phyloP scores from a whole-genome alignment of 2,329 filamentous ascomycete species.

The Orbilia javanica region DNA sequence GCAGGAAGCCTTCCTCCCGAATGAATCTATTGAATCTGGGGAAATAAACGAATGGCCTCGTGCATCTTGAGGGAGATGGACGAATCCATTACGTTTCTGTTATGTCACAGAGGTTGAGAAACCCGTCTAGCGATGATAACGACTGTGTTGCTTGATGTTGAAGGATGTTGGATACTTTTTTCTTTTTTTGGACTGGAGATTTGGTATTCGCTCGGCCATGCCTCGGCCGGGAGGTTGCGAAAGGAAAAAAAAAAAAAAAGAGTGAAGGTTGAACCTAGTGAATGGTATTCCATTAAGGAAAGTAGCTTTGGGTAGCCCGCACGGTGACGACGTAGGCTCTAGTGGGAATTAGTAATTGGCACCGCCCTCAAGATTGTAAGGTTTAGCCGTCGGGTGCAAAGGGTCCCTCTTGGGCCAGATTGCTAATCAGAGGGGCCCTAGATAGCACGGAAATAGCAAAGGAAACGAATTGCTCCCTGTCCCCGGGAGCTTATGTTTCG shows the following conservation, averaged over 20 bases:
- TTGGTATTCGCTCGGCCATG: conserved; percentile 21
- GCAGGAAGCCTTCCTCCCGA: conserved; percentile 31
- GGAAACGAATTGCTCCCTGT: not conserved
- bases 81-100: conserved; percentile 56
- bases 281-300: not conserved
- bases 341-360: conserved; percentile 36
- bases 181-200: not conserved
- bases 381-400: conserved; percentile 41
- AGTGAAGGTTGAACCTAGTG: not conserved
- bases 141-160: conserved; percentile 45
- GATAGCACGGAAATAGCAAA: conserved; percentile 45
- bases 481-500: conserved; percentile 1
- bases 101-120: conserved; percentile 32
- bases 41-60: conserved; percentile 7
- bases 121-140: too few relatives aligned
- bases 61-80: conserved; percentile 16
- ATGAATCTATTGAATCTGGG: conserved; percentile 19
- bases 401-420: conserved; percentile 23
- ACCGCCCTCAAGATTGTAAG: conserved; percentile 15
- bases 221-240: conserved; percentile 22
- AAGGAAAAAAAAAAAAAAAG: conserved; percentile 5
- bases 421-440: conserved; percentile 32
- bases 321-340: not conserved
- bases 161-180: conserved; percentile 5
- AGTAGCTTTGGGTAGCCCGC: not conserved